phyloP scores from a whole-genome alignment of 2,329 filamentous ascomycete species.

The Aspergillus nomiae region DNA sequence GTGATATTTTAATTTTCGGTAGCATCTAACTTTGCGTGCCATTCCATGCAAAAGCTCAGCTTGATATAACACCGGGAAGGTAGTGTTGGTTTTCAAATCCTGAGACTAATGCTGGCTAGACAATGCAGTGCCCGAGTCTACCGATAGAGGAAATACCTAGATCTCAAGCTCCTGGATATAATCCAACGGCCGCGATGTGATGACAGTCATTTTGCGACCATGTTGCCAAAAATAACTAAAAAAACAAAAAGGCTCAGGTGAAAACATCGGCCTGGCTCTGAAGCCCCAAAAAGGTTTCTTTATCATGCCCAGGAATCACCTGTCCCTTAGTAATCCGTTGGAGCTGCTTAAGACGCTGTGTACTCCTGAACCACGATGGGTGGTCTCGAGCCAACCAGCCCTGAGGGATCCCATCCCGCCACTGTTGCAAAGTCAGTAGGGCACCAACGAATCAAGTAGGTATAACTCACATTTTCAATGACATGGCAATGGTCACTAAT shows the following conservation, averaged over 20 bases:
- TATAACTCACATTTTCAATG: conserved; percentile 12
- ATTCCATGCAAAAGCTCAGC: no score
- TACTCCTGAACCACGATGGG: conserved; percentile 18
- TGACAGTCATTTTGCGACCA: no score
- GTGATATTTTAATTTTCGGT: no score
- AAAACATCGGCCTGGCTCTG: conserved; percentile 10
- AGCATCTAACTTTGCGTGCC: no score
- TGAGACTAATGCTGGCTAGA: no score
- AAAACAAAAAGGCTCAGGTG: background rate
- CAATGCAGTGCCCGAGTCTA: no score
- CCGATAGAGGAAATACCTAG: no score
- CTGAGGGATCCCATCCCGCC: conserved; percentile 15
- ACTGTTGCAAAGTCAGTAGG: conserved; percentile 5
- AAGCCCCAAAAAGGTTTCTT: conserved; percentile 9
- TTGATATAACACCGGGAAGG: no score
- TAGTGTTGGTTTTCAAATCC: no score
- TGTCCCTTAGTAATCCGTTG: conserved; percentile 12
- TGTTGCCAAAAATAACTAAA: no score
- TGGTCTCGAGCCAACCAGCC: conserved; percentile 17
- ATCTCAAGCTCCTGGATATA: no score
- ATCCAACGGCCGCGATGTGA: no score
- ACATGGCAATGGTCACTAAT: conserved; percentile 19
- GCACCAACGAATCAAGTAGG: rapidly evolving
- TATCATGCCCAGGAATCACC: conserved; percentile 15
- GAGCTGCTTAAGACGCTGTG: conserved; percentile 14